These are phyloP conservation scores for Arbutus unedo DNA, from an alignment of 148 eudicot species.

Conservation along the genomic window DNA sequence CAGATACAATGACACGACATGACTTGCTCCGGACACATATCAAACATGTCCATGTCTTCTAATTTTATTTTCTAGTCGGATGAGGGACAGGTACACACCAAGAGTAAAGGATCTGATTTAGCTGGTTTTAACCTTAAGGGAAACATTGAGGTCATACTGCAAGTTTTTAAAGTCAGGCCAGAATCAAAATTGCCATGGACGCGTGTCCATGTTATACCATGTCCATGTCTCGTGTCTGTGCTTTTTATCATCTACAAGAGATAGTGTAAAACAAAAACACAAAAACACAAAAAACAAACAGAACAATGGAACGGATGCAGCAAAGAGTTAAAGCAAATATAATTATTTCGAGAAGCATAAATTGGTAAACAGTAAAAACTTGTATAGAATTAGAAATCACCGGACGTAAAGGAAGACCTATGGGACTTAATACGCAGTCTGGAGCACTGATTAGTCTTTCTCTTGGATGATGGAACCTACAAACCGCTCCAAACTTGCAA, in stretches of 20 bases:
- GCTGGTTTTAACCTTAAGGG: not conserved
- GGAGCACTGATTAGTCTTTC: constrained; percentile 81
- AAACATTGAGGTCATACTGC: not conserved
- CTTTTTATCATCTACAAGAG: not conserved
- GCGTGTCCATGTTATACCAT: not conserved
- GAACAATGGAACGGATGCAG: not conserved
- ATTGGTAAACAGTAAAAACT: not conserved
- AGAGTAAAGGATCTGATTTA: not conserved
- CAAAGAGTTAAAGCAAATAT: not conserved
- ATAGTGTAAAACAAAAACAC: not conserved
- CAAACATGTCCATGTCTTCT: not conserved
- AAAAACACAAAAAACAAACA: not conserved
- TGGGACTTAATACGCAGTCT: constrained; percentile 75
- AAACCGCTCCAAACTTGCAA: constrained; percentile 95
- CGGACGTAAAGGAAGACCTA: constrained; percentile 92
- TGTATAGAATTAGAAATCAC: constrained; percentile 36
- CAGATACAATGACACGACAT: not conserved
- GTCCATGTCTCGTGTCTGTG: not conserved
- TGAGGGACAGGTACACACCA: not conserved
- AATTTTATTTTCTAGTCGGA: not conserved
- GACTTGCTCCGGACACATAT: not conserved
- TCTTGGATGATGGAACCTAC: constrained; percentile 91
- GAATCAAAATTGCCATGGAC: no score
- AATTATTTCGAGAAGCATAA: not conserved
- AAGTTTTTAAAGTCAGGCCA: not conserved